Conservation (phyloP, 2,329 filamentous ascomycete species). For the Calonectria pteridis region DNA sequence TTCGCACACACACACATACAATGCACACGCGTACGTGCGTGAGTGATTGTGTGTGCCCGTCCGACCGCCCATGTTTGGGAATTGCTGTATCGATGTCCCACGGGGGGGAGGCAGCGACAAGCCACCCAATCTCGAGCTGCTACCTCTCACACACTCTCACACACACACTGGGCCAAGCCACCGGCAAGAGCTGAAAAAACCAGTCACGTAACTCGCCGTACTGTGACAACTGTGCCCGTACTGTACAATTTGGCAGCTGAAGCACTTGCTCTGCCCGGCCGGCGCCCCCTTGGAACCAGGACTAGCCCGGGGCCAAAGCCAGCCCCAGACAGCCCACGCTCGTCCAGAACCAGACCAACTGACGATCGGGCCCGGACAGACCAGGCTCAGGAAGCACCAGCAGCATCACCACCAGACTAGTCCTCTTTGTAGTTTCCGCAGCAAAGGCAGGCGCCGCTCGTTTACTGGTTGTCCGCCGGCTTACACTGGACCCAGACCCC, state of each 20-base stretch:
- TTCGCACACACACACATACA: neutral
- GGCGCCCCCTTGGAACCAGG: conserved; percentile 4
- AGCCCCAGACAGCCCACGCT: conserved; percentile 14
- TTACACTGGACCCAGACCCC: conserved; percentile 14
- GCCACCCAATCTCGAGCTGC: conserved; percentile 6
- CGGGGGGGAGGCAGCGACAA: neutral
- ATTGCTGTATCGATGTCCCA: neutral
- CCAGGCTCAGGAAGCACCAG: conserved; percentile 12
- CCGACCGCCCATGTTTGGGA: neutral
- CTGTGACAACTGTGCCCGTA: conserved; percentile 1
- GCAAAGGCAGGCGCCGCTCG: conserved; percentile 13
- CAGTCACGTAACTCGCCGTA: conserved; percentile 3
- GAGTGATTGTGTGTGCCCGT: neutral
- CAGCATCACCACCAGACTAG: conserved; percentile 20
- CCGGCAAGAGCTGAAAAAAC: conserved; percentile 3
- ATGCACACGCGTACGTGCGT: neutral
- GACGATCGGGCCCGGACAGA: neutral
- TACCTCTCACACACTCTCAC: neutral
- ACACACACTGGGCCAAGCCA: neutral
- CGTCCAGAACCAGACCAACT: conserved; percentile 4
- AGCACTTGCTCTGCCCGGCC: neutral
- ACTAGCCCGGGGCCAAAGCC: conserved; percentile 10
- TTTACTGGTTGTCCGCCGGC: neutral
- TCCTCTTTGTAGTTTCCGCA: conserved; percentile 23
- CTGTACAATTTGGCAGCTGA: conserved; percentile 11